Percentiles rank a stretch among this genome's conserved stretches.
phyloP scores from a whole-genome alignment of 352 stramenopile species.

The Phytophthora sp. region DNA sequence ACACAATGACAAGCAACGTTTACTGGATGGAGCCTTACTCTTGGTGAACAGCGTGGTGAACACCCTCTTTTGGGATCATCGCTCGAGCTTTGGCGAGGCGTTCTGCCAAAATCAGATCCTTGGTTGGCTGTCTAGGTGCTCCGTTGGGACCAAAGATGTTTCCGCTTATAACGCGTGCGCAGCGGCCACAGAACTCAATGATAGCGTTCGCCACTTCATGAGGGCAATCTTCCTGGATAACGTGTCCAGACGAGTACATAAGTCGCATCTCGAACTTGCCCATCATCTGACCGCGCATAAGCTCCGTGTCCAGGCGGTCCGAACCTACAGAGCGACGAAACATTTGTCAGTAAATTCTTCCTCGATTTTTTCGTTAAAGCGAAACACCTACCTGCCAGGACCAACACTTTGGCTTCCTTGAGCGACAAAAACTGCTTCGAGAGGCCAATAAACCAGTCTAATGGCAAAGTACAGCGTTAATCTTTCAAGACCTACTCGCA shows the following conservation, averaged over 20 bases:
- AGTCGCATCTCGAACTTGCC: slow-evolving; percentile 90
- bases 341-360: not conserved
- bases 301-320: slow-evolving; percentile 85
- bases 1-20: slow-evolving; percentile 9
- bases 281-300: slow-evolving; percentile 92
- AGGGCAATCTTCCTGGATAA: slow-evolving; percentile 88
- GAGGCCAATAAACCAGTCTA: slow-evolving; percentile 86
- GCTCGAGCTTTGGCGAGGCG: slow-evolving; percentile 63
- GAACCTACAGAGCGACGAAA: slow-evolving; percentile 62
- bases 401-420: slow-evolving; percentile 80
- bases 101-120: slow-evolving; percentile 48
- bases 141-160: slow-evolving; percentile 39
- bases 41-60: slow-evolving; percentile 16
- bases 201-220: slow-evolving; percentile 74
- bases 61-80: slow-evolving; percentile 57
- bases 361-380: too few species aligned
- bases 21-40: slow-evolving; percentile 16
- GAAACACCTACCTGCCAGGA: slow-evolving; percentile 85
- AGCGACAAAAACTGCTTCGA: slow-evolving; percentile 87
- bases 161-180: slow-evolving; percentile 44
- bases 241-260: slow-evolving; percentile 88
- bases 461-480: slow-evolving; percentile 1
- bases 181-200: slow-evolving; percentile 67
- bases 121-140: slow-evolving; percentile 33
- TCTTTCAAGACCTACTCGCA: not conserved